These are phyloP conservation scores for Euphorbia tirucalli DNA, from an alignment of 345 rosid species.

Conservation along the genomic window DNA sequence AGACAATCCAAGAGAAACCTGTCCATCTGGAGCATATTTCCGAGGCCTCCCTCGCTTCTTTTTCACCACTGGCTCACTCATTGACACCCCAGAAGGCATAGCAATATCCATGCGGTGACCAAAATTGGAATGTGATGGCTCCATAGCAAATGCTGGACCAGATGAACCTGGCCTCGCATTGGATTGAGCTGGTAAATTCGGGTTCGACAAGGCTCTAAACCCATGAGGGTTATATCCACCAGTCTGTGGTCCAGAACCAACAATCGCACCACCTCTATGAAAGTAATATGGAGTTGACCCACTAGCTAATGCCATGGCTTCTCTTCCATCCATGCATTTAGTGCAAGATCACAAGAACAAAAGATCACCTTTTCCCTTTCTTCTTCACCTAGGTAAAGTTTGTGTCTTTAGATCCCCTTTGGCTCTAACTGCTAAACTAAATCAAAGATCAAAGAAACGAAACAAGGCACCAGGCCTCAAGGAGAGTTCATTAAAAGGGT, in stretches of 20 bases:
- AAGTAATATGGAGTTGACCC: conserved; percentile 76
- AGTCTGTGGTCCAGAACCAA: conserved; percentile 49
- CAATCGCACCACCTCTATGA: conserved; percentile 59
- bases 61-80: conserved; percentile 60
- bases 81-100: conserved; percentile 42
- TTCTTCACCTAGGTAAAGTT: no score
- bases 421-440: neutral
- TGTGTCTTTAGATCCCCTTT: neutral
- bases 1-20: conserved; percentile 81
- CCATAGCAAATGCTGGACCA: conserved; percentile 50
- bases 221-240: conserved; percentile 56
- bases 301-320: conserved; percentile 82
- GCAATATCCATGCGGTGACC: conserved; percentile 58
- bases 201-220: conserved; percentile 52
- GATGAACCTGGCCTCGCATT: conserved; percentile 34
- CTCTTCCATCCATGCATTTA: conserved; percentile 98
- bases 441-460: neutral
- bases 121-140: conserved; percentile 51
- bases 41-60: conserved; percentile 99
- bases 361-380: conserved; percentile 2
- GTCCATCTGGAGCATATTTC: conserved; percentile 81
- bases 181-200: conserved; percentile 47
- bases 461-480: neutral
- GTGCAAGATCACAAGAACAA: conserved; percentile 15
- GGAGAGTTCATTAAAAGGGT: conserved; percentile 9